These are phyloP conservation scores for Curvularia sp. DNA, from an alignment of 2,329 filamentous ascomycete genomes.

Conservation along the genomic window DNA sequence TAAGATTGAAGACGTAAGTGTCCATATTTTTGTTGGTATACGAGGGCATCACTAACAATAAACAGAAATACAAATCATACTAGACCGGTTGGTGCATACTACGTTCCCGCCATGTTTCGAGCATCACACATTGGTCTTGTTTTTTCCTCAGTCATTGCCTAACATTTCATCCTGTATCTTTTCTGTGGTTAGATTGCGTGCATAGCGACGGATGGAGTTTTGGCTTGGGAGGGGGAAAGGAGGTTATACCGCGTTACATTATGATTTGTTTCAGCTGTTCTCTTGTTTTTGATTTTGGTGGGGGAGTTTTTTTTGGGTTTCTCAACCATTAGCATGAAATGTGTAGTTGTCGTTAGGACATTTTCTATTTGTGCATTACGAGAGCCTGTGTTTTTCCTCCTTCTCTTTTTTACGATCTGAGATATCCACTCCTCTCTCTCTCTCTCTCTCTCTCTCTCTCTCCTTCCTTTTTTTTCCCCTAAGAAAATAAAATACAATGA, in stretches of 20 bases:
- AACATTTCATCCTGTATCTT: neutral
- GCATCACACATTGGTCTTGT: no score
- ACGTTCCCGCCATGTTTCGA: neutral
- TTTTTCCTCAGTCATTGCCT: neutral
- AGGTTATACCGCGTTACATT: neutral
- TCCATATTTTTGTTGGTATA: neutral
- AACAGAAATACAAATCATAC: conserved; percentile 21
- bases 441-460: no score
- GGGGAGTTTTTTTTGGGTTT: neutral
- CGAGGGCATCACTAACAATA: neutral
- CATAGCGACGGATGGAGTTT: conserved; percentile 21
- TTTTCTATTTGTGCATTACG: neutral
- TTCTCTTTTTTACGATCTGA: neutral
- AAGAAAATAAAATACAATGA: no score
- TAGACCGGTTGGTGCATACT: neutral
- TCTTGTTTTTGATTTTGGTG: neutral
- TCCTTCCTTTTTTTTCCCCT: neutral
- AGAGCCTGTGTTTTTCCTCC: neutral
- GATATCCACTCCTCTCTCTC: no score
- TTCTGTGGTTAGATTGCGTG: conserved; percentile 2
- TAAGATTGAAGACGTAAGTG: conserved; percentile 86
- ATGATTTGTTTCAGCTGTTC: neutral
- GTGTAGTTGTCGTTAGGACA: neutral
- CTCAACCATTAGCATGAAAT: neutral
- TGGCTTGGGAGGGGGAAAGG: neutral